Base-by-base conservation (phyloP, 2,329 filamentous ascomycete genomes). In the Nemania serpens region DNA sequence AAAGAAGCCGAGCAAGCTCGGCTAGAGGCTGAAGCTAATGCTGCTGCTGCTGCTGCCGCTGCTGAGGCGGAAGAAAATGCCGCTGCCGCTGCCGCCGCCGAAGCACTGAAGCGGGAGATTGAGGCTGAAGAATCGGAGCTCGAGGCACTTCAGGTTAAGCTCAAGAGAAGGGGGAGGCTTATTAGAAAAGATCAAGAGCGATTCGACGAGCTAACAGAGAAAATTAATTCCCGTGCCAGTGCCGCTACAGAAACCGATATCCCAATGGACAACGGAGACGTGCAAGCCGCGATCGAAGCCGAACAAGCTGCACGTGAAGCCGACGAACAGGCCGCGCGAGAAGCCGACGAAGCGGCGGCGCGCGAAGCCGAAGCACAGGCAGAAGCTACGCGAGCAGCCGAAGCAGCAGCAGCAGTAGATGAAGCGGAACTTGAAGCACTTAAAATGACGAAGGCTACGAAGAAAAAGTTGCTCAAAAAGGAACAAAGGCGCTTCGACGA, bases 1-100 rank as follows among this genome's bases (percentile, higher is more conserved):
- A 74, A 75, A 51, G 73, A 76, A 37, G 76, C 75, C 13, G 74
- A 79, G 57, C 73, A 69, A 36, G 69, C 70, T 11, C 70, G 68
- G 41, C 61, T 54, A 2, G 68, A 70, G 47, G 68, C 67, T 10
- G 61, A 69, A 52, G 64, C 58, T n/a, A 58, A 62, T 6, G 58
- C 73, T 46, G 73, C 74, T 42, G 72, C 73, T 50, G 65, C 69
- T 20, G 55, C 49, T 37, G 49, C 47, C 15, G 43, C 51, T 37
- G 37, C 52, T 25, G 55, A 55, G 18, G 55, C 55, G 3, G 55
- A 62, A 37, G 55, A 62, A 5, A 56, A 73, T 45, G 73, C 74
- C 42, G 72, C 73, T 52, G 64, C 69, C 17, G 55, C 49, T 43
- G 50, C 51, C 13, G 48, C 51, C 25, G 42, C 56, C 22, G 56